Percentiles rank a stretch among this genome's conserved stretches.
These are phyloP conservation scores for Wickerhamomyces strasburgensis DNA, from an alignment of 805 yeast genomes.

Conservation along the genomic window DNA sequence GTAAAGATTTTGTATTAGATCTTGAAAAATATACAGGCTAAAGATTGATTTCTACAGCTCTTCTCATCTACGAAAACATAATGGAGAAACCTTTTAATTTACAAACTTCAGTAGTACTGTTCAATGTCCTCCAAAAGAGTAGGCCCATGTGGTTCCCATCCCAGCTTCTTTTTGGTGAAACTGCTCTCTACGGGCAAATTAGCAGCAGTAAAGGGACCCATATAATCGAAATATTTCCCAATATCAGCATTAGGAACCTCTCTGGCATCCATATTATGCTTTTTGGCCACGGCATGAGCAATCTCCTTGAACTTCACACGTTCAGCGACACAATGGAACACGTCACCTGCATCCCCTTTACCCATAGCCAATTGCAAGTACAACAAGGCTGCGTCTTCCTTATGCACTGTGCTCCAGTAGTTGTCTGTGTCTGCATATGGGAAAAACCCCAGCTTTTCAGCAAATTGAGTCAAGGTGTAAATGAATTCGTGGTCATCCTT, in stretches of 20 bases:
- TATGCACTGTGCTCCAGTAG: conserved; percentile 31
- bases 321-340: conserved; percentile 27
- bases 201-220: conserved; percentile 12
- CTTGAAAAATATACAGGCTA: no score
- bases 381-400: conserved; percentile 30
- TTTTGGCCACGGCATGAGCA: conserved; percentile 25
- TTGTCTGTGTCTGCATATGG: conserved; percentile 32
- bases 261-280: conserved; percentile 14
- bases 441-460: conserved; percentile 29
- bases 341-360: conserved; percentile 24
- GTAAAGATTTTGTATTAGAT: no score
- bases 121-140: conserved; percentile 23
- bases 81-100: no score
- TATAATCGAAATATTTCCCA: conserved; percentile 6
- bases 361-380: conserved; percentile 26
- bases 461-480: conserved; percentile 19
- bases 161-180: conserved; percentile 21
- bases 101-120: conserved; percentile 10
- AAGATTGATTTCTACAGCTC: no score
- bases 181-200: conserved; percentile 18
- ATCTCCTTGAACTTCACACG: conserved; percentile 23
- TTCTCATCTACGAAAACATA: no score
- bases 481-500: conserved; percentile 26
- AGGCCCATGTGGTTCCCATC: conserved; percentile 26
- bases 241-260: conserved; percentile 17